A percentile compares a stretch with the other conserved stretches of the same genome.
These are phyloP conservation scores for Wickerhamiella lipophila DNA, from an alignment of 805 yeast species.

Conservation along the genomic window DNA sequence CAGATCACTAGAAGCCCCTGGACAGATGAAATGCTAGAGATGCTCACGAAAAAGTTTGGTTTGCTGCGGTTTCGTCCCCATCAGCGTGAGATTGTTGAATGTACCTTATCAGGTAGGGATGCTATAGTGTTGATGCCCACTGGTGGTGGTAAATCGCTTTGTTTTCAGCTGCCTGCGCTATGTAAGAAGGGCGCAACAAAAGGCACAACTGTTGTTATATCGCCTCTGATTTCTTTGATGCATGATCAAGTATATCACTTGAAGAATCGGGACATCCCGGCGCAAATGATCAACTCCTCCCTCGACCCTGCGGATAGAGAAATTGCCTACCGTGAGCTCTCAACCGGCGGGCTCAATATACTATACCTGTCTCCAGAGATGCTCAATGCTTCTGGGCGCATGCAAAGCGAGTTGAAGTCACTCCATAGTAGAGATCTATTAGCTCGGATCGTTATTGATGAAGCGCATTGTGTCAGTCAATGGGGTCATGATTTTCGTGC, in stretches of 20 bases:
- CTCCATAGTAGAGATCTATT: slow-evolving; percentile 44
- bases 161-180: slow-evolving; percentile 90
- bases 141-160: slow-evolving; percentile 94
- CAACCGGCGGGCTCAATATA: slow-evolving; percentile 55
- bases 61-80: slow-evolving; percentile 60
- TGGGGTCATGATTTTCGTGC: slow-evolving; percentile 99
- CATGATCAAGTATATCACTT: slow-evolving; percentile 91
- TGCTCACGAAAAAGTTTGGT: slow-evolving; percentile 48
- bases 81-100: slow-evolving; percentile 76
- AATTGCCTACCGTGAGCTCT: slow-evolving; percentile 47
- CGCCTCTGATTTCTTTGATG: slow-evolving; percentile 92
- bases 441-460: slow-evolving; percentile 88
- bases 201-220: slow-evolving; percentile 84
- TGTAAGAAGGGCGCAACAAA: slow-evolving; percentile 57
- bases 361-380: slow-evolving; percentile 91
- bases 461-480: slow-evolving; percentile 94
- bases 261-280: slow-evolving; percentile 50
- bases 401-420: slow-evolving; percentile 47
- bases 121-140: slow-evolving; percentile 96
- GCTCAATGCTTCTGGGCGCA: slow-evolving; percentile 62
- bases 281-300: slow-evolving; percentile 80
- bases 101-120: slow-evolving; percentile 64
- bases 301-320: slow-evolving; percentile 51
- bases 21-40: slow-evolving; percentile 53
- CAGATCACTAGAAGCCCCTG: slow-evolving; percentile 33